Base-by-base conservation (phyloP, 805 yeast species). In the Ogataea dorogensis region DNA sequence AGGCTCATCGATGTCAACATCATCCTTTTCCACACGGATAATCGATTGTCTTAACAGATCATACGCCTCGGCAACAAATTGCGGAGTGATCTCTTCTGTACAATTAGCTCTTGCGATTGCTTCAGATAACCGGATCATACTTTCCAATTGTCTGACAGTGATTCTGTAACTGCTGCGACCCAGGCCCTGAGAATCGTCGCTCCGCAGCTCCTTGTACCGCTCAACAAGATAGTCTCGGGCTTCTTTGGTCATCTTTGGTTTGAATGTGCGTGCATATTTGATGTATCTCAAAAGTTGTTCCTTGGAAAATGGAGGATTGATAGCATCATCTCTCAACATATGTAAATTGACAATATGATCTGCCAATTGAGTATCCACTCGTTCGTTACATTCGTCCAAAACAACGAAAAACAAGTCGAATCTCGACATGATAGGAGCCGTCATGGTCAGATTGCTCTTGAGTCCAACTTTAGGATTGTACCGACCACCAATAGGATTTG, bases 361-460 rank as follows among this genome's bases (percentile, higher is more conserved):
- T 0, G 98, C 97, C 44, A 93, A 68, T 50, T 85, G 86, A 1
- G 95, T 82, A 59, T 93, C 98, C 27, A 88, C 75, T 49, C 80
- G 75, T 54, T 86, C 96, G 55, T 91, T 91, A 59, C 96, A 85
- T 54, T 93, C 98, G 63, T 91, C 98, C 46, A 93, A 68, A 35
- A 93, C 82, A 17, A 93, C 97, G 55, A 93, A 93, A 59, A 93
- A 93, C 47, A 93, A 65, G 64, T 93, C 98, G 60, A 93, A 93
- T 64, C 98, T 79, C 19, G 98, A 91, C 96, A 93, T 93, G 58
- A 93, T 93, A 2, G 98, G 98, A 1, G 97, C 98, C 11, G 96
- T 86, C 96, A 93, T 87, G 54, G 83, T 81, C 56, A 93, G 71
- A 56, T 93, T 93, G 31, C 94, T 79, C 45, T 95, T 71, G 42